Conservation (phyloP, 345 rosid genomes). For the Salix exigua region DNA sequence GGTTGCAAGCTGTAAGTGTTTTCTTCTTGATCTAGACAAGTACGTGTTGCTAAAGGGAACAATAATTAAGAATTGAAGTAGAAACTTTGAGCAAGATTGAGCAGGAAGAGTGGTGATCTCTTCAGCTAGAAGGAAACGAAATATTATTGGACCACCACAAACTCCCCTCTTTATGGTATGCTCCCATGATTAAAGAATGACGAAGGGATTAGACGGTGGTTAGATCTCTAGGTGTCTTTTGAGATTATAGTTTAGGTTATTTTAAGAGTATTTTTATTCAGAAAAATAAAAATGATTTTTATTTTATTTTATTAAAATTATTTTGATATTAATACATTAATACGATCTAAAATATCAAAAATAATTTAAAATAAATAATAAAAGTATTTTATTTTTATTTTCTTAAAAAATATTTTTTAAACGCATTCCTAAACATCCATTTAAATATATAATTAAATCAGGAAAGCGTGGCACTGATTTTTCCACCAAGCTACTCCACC, state of each 20-base stretch:
- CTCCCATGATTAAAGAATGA: not conserved
- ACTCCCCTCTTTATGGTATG: not conserved
- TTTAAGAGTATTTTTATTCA: too few species aligned
- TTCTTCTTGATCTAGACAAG: not conserved
- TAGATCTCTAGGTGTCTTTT: not conserved
- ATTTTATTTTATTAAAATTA: too few species aligned
- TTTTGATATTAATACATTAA: too few species aligned
- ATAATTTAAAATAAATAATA: too few species aligned
- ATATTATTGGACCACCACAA: too few species aligned
- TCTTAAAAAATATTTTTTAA: too few species aligned
- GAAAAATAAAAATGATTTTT: slow-evolving; percentile 1
- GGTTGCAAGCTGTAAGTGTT: not conserved
- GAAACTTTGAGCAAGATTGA: not conserved
- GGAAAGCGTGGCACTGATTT: not conserved
- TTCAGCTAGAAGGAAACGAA: not conserved
- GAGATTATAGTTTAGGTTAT: too few species aligned
- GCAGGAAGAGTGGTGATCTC: not conserved
- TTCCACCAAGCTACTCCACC: not conserved
- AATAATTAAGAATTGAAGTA: not conserved
- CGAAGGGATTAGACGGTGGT: not conserved
- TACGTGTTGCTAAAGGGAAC: not conserved
- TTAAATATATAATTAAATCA: not conserved
- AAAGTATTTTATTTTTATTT: too few species aligned
- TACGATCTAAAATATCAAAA: too few species aligned
- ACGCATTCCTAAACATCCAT: too few species aligned